These are phyloP conservation scores for Chondrus crispus DNA, from an alignment of 23 red algal species.

Conservation along the genomic window DNA sequence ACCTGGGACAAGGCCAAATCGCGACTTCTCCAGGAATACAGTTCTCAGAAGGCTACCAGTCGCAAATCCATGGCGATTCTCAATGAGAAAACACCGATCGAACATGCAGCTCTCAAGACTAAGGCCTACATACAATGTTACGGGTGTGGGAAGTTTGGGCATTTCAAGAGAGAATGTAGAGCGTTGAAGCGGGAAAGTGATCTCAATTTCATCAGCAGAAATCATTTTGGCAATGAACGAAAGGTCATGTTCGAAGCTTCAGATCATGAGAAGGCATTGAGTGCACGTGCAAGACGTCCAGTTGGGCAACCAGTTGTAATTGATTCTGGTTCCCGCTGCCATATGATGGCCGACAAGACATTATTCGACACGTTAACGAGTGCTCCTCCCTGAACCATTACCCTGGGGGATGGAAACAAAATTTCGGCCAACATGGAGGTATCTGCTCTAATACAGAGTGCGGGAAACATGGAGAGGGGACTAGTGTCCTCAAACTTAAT, in stretches of 20 bases:
- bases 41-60: neutral
- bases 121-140: conserved; percentile 6
- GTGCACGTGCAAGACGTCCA: no score
- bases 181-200: neutral
- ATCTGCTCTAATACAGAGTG: neutral
- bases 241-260: neutral
- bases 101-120: neutral
- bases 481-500: neutral
- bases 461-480: neutral
- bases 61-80: neutral
- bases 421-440: neutral
- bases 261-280: neutral
- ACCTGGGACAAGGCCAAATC: neutral
- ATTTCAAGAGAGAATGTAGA: neutral
- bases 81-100: neutral
- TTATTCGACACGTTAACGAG: neutral
- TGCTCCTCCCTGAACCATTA: neutral
- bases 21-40: neutral
- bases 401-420: neutral
- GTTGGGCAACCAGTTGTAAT: neutral
- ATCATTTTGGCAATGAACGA: neutral
- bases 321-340: neutral
- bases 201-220: no score
- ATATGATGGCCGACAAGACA: neutral
- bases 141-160: neutral